Evolutionary conservation across 164 flowering plant genomes (phyloP).

Genomic region (Santalum album): DNA sequence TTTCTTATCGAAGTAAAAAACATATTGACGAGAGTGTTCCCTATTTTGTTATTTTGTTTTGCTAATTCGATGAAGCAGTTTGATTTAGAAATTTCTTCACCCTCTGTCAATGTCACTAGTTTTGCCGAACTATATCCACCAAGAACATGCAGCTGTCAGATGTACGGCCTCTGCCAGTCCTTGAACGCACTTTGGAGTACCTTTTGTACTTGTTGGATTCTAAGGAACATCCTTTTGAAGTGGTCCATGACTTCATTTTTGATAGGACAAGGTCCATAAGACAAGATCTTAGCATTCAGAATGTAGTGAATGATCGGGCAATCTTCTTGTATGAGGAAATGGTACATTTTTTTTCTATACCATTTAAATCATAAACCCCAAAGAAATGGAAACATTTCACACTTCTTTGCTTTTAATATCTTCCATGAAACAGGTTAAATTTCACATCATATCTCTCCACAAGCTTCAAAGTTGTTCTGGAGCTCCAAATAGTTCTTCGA

Average conservation of each 20-base stretch:
- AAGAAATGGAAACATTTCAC: not conserved
- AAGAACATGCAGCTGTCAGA: constrained; percentile 45
- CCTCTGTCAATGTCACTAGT: constrained; percentile 35
- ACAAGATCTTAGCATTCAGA: constrained; percentile 89
- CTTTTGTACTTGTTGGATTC: constrained; percentile 48
- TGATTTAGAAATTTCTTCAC: constrained; percentile 6
- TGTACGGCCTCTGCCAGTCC: constrained; percentile 68
- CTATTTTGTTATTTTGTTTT: too few relatives aligned
- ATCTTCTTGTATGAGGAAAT: constrained; percentile 1
- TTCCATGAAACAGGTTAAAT: constrained; percentile 53
- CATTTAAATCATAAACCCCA: too few relatives aligned
- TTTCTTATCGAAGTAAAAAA: too few relatives aligned
- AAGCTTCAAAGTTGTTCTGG: constrained; percentile 36
- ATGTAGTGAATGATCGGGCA: constrained; percentile 38
- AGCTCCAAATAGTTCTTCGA: constrained; percentile 33
- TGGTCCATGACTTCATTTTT: constrained; percentile 76
- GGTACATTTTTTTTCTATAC: not conserved
- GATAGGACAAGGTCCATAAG: constrained; percentile 88
- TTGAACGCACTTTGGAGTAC: constrained; percentile 58
- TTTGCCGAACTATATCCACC: constrained; percentile 76
- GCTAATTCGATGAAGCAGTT: too few relatives aligned
- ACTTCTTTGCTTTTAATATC: not conserved
- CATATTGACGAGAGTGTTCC: too few relatives aligned
- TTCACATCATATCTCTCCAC: constrained; percentile 71
- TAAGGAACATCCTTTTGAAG: constrained; percentile 56